A percentile compares a stretch with the other conserved stretches of the same genome.
Evolutionary conservation across 1,284 basidiomycete genomes (phyloP).

Genomic region (Irpex lacteus): DNA sequence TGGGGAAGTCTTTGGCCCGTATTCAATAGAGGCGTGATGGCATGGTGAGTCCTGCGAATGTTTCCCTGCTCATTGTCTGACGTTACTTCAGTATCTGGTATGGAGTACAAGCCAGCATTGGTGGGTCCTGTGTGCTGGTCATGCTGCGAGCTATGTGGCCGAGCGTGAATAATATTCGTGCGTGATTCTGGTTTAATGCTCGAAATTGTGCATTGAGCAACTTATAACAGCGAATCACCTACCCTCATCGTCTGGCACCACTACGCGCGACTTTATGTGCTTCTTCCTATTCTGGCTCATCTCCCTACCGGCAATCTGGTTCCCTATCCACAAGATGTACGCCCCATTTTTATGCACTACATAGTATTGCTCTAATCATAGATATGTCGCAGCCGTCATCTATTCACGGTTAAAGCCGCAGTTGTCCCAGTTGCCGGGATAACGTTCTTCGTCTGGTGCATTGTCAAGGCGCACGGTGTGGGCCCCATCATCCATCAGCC

Average conservation of each 20-base stretch:
- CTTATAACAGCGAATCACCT: conserved; percentile 53
- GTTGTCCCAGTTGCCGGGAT: conserved; percentile 73
- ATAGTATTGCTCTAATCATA: conserved; percentile 5
- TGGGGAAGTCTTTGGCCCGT: conserved; percentile 83
- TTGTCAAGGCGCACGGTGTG: conserved; percentile 76
- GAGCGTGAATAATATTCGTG: conserved; percentile 66
- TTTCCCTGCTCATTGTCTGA: neutral
- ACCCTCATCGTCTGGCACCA: conserved; percentile 68
- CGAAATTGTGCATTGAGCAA: neutral
- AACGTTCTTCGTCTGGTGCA: conserved; percentile 80
- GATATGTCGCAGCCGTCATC: conserved; percentile 52
- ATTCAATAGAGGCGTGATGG: conserved; percentile 78
- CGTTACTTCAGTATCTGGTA: conserved; percentile 59
- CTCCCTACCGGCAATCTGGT: conserved; percentile 77
- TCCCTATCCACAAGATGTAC: conserved; percentile 78
- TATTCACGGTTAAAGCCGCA: conserved; percentile 81
- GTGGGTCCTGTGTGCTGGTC: conserved; percentile 73
- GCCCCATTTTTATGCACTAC: conserved; percentile 20
- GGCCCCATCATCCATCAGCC: conserved; percentile 78
- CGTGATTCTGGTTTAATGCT: conserved; percentile 22
- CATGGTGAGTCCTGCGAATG: conserved; percentile 47
- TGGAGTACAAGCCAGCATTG: conserved; percentile 80
- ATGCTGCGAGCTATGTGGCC: conserved; percentile 76
- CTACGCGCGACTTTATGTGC: conserved; percentile 68
- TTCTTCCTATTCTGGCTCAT: conserved; percentile 90